phyloP scores from a whole-genome alignment of 164 flowering plant genomes.

The Stephania japonica region DNA sequence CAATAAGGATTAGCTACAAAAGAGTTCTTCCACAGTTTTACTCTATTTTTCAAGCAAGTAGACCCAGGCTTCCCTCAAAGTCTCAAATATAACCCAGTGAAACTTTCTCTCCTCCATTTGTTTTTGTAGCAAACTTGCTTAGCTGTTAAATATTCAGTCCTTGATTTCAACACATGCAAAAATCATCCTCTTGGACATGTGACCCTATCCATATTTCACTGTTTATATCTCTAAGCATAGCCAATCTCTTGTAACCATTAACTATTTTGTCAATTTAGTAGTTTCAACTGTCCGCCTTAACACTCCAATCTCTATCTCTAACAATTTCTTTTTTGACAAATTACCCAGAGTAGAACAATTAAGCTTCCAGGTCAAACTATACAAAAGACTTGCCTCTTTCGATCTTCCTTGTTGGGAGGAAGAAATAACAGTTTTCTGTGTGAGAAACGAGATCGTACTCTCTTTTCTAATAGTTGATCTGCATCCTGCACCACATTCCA shows the following conservation, averaged over 20 bases:
- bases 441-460: conserved; percentile 97
- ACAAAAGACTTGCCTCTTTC: conserved; percentile 39
- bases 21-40: not conserved
- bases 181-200: not conserved
- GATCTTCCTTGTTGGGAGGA: conserved; percentile 66
- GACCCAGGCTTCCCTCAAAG: no score
- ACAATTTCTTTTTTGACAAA: not conserved
- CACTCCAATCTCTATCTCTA: not conserved
- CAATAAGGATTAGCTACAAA: not conserved
- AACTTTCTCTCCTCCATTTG: not conserved
- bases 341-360: not conserved
- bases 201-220: not conserved
- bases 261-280: not conserved
- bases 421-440: conserved; percentile 91
- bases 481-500: conserved; percentile 63
- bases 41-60: not conserved
- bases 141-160: not conserved
- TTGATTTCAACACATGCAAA: not conserved
- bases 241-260: not conserved
- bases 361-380: not conserved
- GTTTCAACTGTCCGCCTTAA: not conserved
- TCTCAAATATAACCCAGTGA: no score
- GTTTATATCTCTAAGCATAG: not conserved
- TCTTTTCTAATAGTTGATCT: conserved; percentile 94
- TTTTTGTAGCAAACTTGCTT: not conserved